Conservation (phyloP, 768 basidiomycete species). For the Phlebiopsis flavidoalba region DNA sequence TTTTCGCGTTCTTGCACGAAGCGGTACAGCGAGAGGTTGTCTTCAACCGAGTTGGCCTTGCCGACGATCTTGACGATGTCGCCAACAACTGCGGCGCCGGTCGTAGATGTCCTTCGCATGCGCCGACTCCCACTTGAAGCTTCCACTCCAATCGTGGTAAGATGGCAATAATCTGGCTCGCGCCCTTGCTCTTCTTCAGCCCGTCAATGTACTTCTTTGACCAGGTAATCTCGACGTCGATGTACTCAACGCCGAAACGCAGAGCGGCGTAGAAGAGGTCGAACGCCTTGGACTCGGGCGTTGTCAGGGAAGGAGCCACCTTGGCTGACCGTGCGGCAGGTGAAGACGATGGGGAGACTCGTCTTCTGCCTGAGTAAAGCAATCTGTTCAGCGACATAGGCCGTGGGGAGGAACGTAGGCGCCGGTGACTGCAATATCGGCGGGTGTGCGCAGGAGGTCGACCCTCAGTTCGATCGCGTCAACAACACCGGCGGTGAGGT, state of each 20-base stretch:
- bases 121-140: constrained; percentile 72
- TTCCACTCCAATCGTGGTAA: constrained; percentile 92
- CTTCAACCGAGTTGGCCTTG: constrained; percentile 66
- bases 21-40: constrained; percentile 73
- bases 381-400: constrained; percentile 79
- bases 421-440: constrained; percentile 40
- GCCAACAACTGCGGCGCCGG: constrained; percentile 57
- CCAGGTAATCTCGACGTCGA: constrained; percentile 86
- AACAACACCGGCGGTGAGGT: constrained; percentile 70
- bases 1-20: constrained; percentile 53
- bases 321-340: constrained; percentile 82
- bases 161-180: constrained; percentile 84
- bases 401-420: constrained; percentile 56
- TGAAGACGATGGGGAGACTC: constrained; percentile 85
- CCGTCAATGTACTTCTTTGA: constrained; percentile 56
- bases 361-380: constrained; percentile 72
- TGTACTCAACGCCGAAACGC: constrained; percentile 82
- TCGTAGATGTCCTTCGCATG: constrained; percentile 66
- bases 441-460: constrained; percentile 67
- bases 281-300: constrained; percentile 63
- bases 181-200: constrained; percentile 58
- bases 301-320: constrained; percentile 89
- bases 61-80: constrained; percentile 94
- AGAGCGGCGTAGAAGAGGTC: constrained; percentile 75
- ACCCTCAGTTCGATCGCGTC: constrained; percentile 95